These are phyloP conservation scores for Aphanomyces astaci DNA, from an alignment of 352 stramenopile genomes.

Conservation along the genomic window DNA sequence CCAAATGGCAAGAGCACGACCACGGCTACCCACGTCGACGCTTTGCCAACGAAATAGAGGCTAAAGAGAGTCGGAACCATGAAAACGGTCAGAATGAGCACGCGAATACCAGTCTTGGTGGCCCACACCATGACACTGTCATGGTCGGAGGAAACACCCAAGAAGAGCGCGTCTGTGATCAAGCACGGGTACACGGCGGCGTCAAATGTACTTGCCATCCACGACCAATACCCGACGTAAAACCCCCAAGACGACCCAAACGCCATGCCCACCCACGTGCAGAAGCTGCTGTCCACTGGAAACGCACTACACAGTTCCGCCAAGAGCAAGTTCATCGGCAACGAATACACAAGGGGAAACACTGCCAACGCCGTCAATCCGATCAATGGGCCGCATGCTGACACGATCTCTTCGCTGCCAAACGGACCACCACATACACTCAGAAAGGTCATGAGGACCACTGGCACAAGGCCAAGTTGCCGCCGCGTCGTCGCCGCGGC, in stretches of 20 bases:
- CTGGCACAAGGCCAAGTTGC: slow-evolving; percentile 49
- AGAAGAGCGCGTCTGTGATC: slow-evolving; percentile 54
- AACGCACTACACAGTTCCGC: slow-evolving; percentile 68
- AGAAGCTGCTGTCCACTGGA: slow-evolving; percentile 63
- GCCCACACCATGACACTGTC: slow-evolving; percentile 17
- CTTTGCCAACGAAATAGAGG: slow-evolving; percentile 84
- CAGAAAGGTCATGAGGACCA: slow-evolving; percentile 86
- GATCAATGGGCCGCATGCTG: slow-evolving; percentile 71
- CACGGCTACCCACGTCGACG: slow-evolving; percentile 75
- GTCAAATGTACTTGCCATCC: slow-evolving; percentile 70
- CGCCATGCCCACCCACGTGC: slow-evolving; percentile 61
- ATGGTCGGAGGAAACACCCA: slow-evolving; percentile 10
- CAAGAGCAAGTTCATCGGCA: slow-evolving; percentile 57
- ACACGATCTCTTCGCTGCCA: slow-evolving; percentile 89
- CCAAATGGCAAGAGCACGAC: slow-evolving; percentile 90
- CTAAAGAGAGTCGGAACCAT: slow-evolving; percentile 64
- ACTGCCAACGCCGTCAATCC: slow-evolving; percentile 50
- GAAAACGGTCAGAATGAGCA: slow-evolving; percentile 31
- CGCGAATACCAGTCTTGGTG: not conserved
- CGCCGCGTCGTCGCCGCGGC: not conserved
- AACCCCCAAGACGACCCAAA: slow-evolving; percentile 73
- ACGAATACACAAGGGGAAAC: slow-evolving; percentile 62
- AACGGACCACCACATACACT: slow-evolving; percentile 90
- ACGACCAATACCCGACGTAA: slow-evolving; percentile 78
- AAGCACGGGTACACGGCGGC: slow-evolving; percentile 77